A percentile compares a stretch with the other conserved stretches of the same genome.
These are phyloP conservation scores for Pestalotiopsis sp. DNA, from an alignment of 2,329 filamentous ascomycete species.

Conservation along the genomic window DNA sequence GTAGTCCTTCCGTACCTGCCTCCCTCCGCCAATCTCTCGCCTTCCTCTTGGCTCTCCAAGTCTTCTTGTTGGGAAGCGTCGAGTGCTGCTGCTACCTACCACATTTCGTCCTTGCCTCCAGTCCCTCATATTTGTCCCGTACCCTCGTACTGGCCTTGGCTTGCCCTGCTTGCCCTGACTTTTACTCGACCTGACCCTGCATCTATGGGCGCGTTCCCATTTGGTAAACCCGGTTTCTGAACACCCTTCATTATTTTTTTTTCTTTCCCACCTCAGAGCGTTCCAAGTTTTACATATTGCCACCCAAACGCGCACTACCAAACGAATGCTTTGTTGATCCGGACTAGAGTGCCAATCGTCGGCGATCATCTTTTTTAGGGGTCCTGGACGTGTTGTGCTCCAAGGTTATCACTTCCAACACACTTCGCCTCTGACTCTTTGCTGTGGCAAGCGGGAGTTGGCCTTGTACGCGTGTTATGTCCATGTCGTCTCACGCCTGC, in stretches of 20 bases:
- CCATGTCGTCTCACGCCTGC: background rate
- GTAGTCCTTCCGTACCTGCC: background rate
- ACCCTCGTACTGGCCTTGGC: background rate
- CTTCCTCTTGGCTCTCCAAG: background rate
- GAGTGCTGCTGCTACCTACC: background rate
- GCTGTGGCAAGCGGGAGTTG: conserved; percentile 4
- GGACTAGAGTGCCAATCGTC: conserved; percentile 3
- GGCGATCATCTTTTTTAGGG: conserved; percentile 6
- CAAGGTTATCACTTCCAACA: background rate
- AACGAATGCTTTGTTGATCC: conserved; percentile 1
- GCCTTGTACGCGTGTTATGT: background rate
- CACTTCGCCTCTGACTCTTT: background rate
- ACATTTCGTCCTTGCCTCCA: background rate
- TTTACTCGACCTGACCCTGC: background rate
- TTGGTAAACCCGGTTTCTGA: conserved; percentile 5
- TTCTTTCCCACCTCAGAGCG: background rate
- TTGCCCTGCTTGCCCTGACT: background rate
- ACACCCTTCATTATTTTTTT: conserved; percentile 9
- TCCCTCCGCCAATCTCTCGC: background rate
- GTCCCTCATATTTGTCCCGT: background rate
- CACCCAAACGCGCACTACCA: background rate
- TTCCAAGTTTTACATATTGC: conserved; percentile 12
- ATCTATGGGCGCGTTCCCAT: background rate
- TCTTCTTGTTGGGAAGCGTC: background rate
- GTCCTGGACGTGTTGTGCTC: conserved; percentile 3